Evolutionary conservation across 225 moss, liverwort and hornwort genomes (phyloP).

Genomic region (Thuidium tamariscinum): DNA sequence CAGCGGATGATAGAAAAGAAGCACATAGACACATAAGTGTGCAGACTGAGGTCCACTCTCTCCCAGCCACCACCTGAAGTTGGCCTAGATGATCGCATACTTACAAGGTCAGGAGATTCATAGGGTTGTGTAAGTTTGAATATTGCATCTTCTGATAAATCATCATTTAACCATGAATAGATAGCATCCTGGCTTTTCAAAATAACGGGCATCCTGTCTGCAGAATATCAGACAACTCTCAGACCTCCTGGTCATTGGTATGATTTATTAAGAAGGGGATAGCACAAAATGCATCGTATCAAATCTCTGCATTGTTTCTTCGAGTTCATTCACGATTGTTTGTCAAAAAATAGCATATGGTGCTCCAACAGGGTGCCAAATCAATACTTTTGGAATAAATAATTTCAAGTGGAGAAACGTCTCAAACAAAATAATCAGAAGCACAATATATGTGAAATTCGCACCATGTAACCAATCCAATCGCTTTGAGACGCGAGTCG

Average conservation of each 20-base stretch:
- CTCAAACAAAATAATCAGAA: neutral
- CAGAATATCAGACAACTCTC: slow-evolving; percentile 3
- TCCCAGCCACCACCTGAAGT: neutral
- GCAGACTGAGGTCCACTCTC: neutral
- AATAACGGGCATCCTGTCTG: slow-evolving; percentile 99
- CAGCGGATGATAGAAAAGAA: neutral
- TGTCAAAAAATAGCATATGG: neutral
- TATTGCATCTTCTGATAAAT: slow-evolving; percentile 50
- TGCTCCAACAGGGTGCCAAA: neutral
- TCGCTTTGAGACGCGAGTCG: slow-evolving; percentile 77
- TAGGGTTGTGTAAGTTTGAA: slow-evolving; percentile 80
- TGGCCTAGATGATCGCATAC: neutral
- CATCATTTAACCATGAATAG: slow-evolving; percentile 65
- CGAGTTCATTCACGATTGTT: neutral
- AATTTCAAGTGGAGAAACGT: neutral
- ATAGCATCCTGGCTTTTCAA: slow-evolving; percentile 50
- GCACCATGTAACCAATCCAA: slow-evolving; percentile 97
- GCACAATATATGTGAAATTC: neutral
- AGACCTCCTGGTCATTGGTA: neutral
- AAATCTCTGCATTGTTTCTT: neutral
- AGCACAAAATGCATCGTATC: neutral
- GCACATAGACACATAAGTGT: neutral
- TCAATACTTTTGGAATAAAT: neutral
- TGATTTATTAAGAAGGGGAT: neutral
- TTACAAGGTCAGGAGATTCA: slow-evolving; percentile 80